phyloP scores from a whole-genome alignment of 2,329 filamentous ascomycete species.

The Penicillium sp. region DNA sequence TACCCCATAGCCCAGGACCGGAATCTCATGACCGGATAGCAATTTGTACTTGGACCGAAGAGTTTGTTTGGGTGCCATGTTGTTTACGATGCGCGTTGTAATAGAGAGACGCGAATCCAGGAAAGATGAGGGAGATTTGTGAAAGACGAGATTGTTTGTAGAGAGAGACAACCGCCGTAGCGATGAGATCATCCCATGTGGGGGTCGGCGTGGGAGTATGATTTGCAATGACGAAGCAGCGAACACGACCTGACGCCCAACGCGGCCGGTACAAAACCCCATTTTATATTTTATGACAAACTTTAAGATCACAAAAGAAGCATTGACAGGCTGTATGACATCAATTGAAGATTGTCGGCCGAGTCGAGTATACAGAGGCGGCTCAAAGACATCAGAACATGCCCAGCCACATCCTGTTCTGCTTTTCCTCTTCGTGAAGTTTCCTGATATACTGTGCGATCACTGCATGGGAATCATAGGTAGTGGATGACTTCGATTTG shows the following conservation, averaged over 20 bases:
- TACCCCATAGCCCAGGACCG: conserved; percentile 61
- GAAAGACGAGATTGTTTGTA: background rate
- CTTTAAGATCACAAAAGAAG: background rate
- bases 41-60: conserved; percentile 49
- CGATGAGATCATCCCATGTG: conserved; percentile 23
- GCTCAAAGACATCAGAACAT: too few relatives aligned
- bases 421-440: too few relatives aligned
- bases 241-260: background rate
- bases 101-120: background rate
- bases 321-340: background rate
- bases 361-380: background rate
- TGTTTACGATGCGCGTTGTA: background rate
- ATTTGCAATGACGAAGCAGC: background rate
- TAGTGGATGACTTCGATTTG: too few relatives aligned
- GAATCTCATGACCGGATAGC: conserved; percentile 64
- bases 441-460: too few relatives aligned
- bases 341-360: background rate
- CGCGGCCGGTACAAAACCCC: too few relatives aligned
- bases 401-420: too few relatives aligned
- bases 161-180: background rate
- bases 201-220: conserved; percentile 6
- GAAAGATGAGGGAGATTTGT: background rate
- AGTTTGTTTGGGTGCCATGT: conserved; percentile 22
- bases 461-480: too few relatives aligned
- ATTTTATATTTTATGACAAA: too few relatives aligned